Percentiles rank a stretch among this genome's conserved stretches.
Conservation (phyloP, 139 green algal genomes). For the Volvox reticuliferus region DNA sequence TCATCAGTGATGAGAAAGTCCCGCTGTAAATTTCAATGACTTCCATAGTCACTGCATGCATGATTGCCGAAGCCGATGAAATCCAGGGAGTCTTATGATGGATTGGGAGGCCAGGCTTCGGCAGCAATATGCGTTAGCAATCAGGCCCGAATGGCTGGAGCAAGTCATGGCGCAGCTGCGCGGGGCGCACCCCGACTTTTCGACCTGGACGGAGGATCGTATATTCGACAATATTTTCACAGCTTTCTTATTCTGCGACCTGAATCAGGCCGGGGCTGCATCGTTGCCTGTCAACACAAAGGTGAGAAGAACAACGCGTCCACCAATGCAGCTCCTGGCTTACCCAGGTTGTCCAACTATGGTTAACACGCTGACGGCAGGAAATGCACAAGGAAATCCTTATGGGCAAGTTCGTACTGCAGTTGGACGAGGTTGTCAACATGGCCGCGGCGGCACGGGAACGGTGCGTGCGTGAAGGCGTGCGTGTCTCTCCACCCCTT, state of each 20-base stretch:
- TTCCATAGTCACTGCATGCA: background rate
- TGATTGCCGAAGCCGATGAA: background rate
- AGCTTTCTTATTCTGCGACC: conserved; percentile 30
- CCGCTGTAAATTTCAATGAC: background rate
- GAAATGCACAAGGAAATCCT: conserved; percentile 64
- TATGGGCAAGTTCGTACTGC: conserved; percentile 76
- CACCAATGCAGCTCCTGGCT: background rate
- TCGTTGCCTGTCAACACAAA: conserved; percentile 3
- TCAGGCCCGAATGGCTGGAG: conserved; percentile 29
- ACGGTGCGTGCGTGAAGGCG: conserved; percentile 54
- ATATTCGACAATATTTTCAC: conserved; percentile 29
- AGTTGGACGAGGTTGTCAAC: conserved; percentile 84
- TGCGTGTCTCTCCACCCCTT: too few species aligned
- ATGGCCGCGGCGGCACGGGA: conserved; percentile 69
- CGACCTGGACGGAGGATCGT: conserved; percentile 22
- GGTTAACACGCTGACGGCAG: conserved; percentile 48
- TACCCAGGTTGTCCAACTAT: background rate
- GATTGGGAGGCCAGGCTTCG: conserved; percentile 18
- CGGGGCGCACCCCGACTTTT: background rate
- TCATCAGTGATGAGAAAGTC: too few species aligned
- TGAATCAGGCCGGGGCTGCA: conserved; percentile 5
- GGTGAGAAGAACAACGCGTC: background rate
- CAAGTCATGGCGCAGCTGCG: background rate
- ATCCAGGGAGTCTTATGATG: background rate
- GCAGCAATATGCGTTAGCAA: background rate